Base-by-base conservation (phyloP, 148 eudicot genomes). In the Nepenthes gracilis region DNA sequence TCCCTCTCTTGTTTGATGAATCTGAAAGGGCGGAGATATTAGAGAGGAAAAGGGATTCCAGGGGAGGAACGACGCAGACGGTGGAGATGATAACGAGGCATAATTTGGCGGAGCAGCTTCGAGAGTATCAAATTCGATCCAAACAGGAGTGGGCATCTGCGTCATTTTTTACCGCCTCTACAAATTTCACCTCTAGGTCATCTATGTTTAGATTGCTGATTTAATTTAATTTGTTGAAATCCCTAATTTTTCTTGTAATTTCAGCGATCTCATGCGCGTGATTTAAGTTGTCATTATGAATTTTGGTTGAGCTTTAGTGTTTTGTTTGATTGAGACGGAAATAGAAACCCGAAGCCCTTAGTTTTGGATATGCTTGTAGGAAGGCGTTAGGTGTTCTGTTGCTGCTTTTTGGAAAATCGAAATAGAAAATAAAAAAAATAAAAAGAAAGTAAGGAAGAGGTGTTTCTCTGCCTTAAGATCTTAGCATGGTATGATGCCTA, bases 61-160 rank as follows among this genome's bases (percentile, higher is more conserved):
- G 47, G 47, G 5, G 50, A 32, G n/a, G 50, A 32, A 47, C 67
- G 54, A 35, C 57, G 57, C 66, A 56, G 61, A 50, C 50, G 69
- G 23, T 8, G 59, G 57, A 38, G 57, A 90, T 90, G 97, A 92
- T 92, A 35, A 92, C 97, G 58, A 72, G 96, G 69, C 91, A 92
- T 57, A 91, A 91, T 77, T 77, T 91, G 48, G 97, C 86, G 68
- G 97, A 91, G 60, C 90, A 92, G 77, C 83, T 92, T 2, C 73
- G 94, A 63, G 97, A 92, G 67, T 92, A 92, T 60, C 96, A 92
- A 81, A 75, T 80, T 72, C 83, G 97, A 77, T 88, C 96, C 8
- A 88, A 88, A 47, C 81, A 88, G 64, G 88, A 83, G 52, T 91
- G 96, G 96, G 84, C 96, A 10, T 81, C 97, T 47, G 72, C 86